Conservation (phyloP, 2,329 filamentous ascomycete genomes). For the Phyllosticta citrichinensis region DNA sequence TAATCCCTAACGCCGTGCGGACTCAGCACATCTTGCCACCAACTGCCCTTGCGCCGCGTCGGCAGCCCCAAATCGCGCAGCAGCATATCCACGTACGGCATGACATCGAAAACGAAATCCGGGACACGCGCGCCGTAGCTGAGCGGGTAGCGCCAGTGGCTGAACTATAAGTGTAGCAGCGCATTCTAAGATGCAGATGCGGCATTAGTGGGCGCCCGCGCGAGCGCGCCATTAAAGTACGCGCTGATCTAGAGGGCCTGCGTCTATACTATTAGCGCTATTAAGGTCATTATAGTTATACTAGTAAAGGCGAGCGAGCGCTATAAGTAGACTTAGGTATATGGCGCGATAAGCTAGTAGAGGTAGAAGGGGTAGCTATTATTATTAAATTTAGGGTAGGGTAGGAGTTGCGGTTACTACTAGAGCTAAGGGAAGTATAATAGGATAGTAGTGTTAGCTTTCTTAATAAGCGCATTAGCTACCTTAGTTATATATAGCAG, state of each 20-base stretch:
- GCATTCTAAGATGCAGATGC: slow-evolving; percentile 26
- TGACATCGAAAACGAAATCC: slow-evolving; percentile 65
- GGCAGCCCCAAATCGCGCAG: slow-evolving; percentile 55
- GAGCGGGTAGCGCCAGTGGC: slow-evolving; percentile 57
- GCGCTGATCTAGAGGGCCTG: slow-evolving; percentile 45
- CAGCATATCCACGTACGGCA: slow-evolving; percentile 64
- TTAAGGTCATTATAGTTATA: slow-evolving; percentile 28
- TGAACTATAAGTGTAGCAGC: slow-evolving; percentile 57
- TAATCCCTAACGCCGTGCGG: slow-evolving; percentile 54
- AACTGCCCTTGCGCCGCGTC: slow-evolving; percentile 44
- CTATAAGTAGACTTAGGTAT: slow-evolving; percentile 15
- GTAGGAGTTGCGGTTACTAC: slow-evolving; percentile 34
- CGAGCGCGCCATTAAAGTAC: slow-evolving; percentile 48
- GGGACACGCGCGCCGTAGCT: slow-evolving; percentile 52
- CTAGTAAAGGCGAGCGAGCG: slow-evolving; percentile 31
- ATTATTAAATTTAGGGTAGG: background rate
- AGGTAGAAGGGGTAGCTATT: slow-evolving; percentile 23
- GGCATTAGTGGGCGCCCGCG: slow-evolving; percentile 11
- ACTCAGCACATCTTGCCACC: slow-evolving; percentile 41
- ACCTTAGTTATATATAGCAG: slow-evolving; percentile 14
- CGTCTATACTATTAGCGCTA: slow-evolving; percentile 27
- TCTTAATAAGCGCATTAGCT: background rate
- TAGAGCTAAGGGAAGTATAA: slow-evolving; percentile 43
- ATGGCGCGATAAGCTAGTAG: slow-evolving; percentile 35
- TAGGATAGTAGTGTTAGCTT: slow-evolving; percentile 44